phyloP scores from a whole-genome alignment of 176 grass and related monocot genomes.

The Canna indica region DNA sequence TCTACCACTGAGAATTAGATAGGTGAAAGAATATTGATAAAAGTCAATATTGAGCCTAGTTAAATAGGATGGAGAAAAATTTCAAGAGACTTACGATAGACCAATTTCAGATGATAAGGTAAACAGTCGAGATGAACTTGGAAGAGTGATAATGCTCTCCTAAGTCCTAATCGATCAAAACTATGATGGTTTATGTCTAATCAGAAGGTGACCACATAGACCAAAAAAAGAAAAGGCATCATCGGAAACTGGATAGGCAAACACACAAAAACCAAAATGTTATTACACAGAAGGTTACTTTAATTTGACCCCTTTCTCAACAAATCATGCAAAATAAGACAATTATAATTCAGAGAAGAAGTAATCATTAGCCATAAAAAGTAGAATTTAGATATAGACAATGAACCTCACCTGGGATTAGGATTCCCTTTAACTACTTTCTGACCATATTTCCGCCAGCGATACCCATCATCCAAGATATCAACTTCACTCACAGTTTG shows the following conservation, averaged over 20 bases:
- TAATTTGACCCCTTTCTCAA: background rate
- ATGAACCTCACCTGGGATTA: slow-evolving; percentile 61
- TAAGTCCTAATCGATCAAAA: background rate
- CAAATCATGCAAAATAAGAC: background rate
- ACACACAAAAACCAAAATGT: background rate
- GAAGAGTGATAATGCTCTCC: too few relatives aligned
- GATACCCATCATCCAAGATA: slow-evolving; percentile 98
- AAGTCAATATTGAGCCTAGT: too few relatives aligned
- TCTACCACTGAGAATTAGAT: too few relatives aligned
- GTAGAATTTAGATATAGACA: background rate
- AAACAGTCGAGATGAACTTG: too few relatives aligned
- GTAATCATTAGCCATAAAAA: background rate
- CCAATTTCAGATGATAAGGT: too few relatives aligned
- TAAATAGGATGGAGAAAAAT: too few relatives aligned
- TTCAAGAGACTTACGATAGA: too few relatives aligned
- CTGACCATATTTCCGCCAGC: slow-evolving; percentile 97
- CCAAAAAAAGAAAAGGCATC: background rate
- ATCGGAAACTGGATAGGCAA: background rate
- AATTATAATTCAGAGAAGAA: background rate
- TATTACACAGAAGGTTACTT: background rate
- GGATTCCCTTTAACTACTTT: slow-evolving; percentile 99
- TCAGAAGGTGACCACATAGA: background rate
- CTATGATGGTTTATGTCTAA: background rate
- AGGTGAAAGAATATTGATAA: too few relatives aligned
- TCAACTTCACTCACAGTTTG: slow-evolving; percentile 99